Evolutionary conservation across 192 early-diverging fungal genomes (phyloP).

Genomic region (Spizellomyces punctatus): DNA sequence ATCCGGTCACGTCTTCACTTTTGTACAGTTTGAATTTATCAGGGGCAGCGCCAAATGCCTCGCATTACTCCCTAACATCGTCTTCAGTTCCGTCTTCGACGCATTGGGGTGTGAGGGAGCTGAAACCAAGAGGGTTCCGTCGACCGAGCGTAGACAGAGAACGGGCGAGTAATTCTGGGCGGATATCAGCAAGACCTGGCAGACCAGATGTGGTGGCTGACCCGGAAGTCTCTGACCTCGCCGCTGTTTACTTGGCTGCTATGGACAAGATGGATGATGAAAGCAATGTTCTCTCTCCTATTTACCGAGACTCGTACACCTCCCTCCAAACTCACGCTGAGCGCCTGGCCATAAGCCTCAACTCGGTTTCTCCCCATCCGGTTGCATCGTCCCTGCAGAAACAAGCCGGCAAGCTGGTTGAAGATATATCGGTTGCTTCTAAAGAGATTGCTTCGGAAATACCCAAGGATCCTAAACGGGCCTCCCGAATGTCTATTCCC

Average conservation of each 20-base stretch:
- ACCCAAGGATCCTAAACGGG: background rate
- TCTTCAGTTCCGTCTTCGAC: background rate
- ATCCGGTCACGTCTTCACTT: background rate
- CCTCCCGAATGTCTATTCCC: background rate
- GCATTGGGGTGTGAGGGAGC: background rate
- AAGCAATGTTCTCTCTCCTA: background rate
- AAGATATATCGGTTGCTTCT: background rate
- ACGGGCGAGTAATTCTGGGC: background rate
- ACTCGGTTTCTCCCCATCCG: background rate
- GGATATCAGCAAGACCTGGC: background rate
- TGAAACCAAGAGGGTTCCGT: background rate
- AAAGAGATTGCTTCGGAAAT: background rate
- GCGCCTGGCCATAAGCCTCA: background rate
- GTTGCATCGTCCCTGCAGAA: background rate
- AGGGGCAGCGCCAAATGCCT: background rate
- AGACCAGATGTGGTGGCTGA: background rate
- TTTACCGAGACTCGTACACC: background rate
- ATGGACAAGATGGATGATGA: background rate
- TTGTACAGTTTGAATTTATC: background rate
- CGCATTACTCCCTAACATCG: background rate
- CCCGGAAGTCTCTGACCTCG: background rate
- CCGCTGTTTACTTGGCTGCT: conserved; percentile 2
- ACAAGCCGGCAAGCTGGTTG: background rate
- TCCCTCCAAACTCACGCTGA: background rate
- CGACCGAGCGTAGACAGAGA: background rate